Evolutionary conservation across 352 stramenopile genomes (phyloP), one percentile per base, ranked within the genome.

Genomic region (Globisporangium carolinianum): DNA sequence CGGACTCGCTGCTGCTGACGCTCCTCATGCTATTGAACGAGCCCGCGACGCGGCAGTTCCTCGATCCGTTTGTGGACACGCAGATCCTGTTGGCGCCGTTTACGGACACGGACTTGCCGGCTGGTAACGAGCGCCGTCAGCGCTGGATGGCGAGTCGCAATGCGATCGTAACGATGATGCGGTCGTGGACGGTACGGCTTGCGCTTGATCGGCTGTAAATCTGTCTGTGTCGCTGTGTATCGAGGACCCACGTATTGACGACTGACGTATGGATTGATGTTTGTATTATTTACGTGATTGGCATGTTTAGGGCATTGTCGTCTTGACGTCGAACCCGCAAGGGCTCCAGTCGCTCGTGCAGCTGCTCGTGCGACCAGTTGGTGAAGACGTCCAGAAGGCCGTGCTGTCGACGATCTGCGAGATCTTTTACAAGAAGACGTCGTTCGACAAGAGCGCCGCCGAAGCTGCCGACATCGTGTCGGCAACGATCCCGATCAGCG

Each of bases 141-240:
- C 83, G 83, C 2, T 95, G 87, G 87, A 95, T 91, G 72, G 86
- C 87, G 15, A 95, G 86, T 75, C 83, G 86, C 3, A 95, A 94
- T 42, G 86, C 87, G 12, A 87, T 96, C 37, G 83, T 96, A 38
- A 91, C 81, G 8, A 90, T 96, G 80, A 94, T 96, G 84, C 83
- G 86, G 0, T 94, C 87, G 15, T 96, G 87, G 87, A 95, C 87
- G 50, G 78, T 86, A 61, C 18, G 53, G 18, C 47, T 14, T 48
- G 38, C 10, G 35, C 39, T 41, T 32, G 45, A 5, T 47, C 10
- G 15, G 38, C 42, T 47, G 12, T 47, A 15, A 5, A 17, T 47
- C 5, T 12, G 10, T 5, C 0, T 66, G 41, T 12, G n/a, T 41
- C 42, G 10, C 36, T 37, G 24, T 61, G 6, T 45, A 5, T 11